phyloP scores from a whole-genome alignment of 2,329 filamentous ascomycete species.

The Aspergillus sp. region DNA sequence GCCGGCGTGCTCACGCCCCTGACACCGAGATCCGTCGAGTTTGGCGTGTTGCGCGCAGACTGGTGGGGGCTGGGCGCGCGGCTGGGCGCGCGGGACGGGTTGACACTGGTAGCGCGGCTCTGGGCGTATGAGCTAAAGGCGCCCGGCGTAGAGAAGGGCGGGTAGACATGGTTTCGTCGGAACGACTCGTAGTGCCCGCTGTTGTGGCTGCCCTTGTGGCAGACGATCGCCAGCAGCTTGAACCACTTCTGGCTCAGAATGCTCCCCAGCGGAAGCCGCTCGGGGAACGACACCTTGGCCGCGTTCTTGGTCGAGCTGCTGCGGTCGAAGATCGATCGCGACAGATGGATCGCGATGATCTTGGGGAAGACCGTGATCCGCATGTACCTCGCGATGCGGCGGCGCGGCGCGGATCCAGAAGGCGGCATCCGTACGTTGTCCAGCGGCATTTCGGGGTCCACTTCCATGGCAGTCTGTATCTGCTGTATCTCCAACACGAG shows the following conservation, averaged over 20 bases:
- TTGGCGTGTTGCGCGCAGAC: conserved; percentile 23
- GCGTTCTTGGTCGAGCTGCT: conserved; percentile 82
- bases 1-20: conserved; percentile 22
- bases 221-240: conserved; percentile 76
- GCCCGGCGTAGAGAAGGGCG: conserved; percentile 74
- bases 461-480: conserved; percentile 61
- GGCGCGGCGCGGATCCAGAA: conserved; percentile 62
- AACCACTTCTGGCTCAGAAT: conserved; percentile 71
- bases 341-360: conserved; percentile 83
- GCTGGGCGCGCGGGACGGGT: conserved; percentile 31
- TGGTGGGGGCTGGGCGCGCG: conserved; percentile 33
- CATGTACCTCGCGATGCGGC: conserved; percentile 78
- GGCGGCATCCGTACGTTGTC: conserved; percentile 67
- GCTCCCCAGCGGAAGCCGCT: conserved; percentile 72
- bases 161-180: conserved; percentile 67
- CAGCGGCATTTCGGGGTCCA: conserved; percentile 69
- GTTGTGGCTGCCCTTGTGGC: conserved; percentile 90
- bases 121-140: conserved; percentile 66
- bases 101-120: conserved; percentile 49
- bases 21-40: conserved; percentile 19
- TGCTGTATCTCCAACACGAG: conserved; percentile 53
- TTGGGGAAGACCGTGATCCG: conserved; percentile 82
- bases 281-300: conserved; percentile 87
- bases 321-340: conserved; percentile 80
- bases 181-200: conserved; percentile 98